Base-by-base conservation (phyloP, 2,329 filamentous ascomycete genomes). In the Pestalotiopsis sp. region DNA sequence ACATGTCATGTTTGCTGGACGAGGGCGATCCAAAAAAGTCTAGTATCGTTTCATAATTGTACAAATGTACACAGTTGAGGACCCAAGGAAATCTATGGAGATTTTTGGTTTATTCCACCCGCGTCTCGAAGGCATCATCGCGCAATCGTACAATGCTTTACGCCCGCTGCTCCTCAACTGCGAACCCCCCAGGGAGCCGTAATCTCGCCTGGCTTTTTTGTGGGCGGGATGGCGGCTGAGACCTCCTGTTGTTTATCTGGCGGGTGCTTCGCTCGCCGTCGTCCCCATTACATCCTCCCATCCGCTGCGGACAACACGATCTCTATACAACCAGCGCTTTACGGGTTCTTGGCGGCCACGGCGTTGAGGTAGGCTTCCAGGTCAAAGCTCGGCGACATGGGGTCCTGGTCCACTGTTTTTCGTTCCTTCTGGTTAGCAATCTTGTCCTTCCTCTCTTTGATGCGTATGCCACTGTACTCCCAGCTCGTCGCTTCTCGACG, bases 351-450 rank as follows among this genome's bases (percentile, higher is more conserved):
- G 79, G 85, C 82, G 73, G 82, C 75, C 75, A 94, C 83, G 76
- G 89, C 86, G 77, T 89, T 88, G 81, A 97, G 83, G 82, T 90
- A 93, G 75, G 92, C 91, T 86, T 98, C 95, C 75, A 98, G 87
- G 81, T 99, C 95, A 85, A 98, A 98, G 79, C 94, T 93, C 79
- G 94, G 90, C 85, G 96, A 90, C 79, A 91, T 89, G 70, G 92
- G 92, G 83, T 98, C 91, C 79, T 89, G 86, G 81, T 91, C 88
- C 73, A 91, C 91, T 93, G 70, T 14, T 58, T n/a, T 20, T 20
- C 20, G 9, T 13, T 52, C 20, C 27, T 14, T 40, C 0, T 9
- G 27, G 20, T 20, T 27, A 40, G 40, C n/a, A 27, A 25, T 45
- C 40, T 23, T 40, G 17, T 13, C 36, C 20, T 41, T 52, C 12